Conservation (phyloP, 73 alveolate genomes). For the Tetrahymena borealis region DNA sequence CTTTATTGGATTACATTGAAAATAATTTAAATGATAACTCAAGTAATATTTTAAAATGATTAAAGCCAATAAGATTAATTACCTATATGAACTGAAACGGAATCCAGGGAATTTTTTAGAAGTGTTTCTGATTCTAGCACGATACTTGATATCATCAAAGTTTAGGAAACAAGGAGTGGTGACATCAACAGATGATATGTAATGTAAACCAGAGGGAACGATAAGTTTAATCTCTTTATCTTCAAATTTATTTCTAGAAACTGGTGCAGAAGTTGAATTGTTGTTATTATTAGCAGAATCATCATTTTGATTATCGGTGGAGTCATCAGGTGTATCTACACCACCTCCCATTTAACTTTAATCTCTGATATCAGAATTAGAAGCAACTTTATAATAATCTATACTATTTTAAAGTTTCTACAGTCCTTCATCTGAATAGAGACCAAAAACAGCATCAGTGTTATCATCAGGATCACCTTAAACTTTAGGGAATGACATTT, state of each 20-base stretch:
- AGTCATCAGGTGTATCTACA: no score
- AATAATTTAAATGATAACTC: no score
- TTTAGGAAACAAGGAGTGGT: constrained; percentile 37
- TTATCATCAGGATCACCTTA: background rate
- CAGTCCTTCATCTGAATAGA: background rate
- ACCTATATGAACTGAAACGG: constrained; percentile 49
- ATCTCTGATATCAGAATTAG: background rate
- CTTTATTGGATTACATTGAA: no score
- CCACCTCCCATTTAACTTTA: background rate
- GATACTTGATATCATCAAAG: constrained; percentile 4
- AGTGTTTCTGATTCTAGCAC: constrained; percentile 47
- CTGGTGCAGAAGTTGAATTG: no score
- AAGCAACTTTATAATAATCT: background rate
- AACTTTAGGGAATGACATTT: constrained; percentile 40
- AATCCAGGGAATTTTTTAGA: constrained; percentile 60
- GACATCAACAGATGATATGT: constrained; percentile 54
- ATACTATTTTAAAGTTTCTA: background rate
- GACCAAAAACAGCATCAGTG: constrained; percentile 34
- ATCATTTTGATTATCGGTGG: background rate
- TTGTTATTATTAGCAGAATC: background rate
- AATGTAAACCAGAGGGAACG: constrained; percentile 63
- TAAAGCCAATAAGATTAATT: constrained; percentile 44
- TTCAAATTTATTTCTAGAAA: background rate
- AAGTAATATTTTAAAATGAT: constrained; percentile 1
- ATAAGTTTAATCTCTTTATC: constrained; percentile 54